These are phyloP conservation scores for Soucietia sequanensis DNA, from an alignment of 805 yeast genomes.

Conservation along the genomic window DNA sequence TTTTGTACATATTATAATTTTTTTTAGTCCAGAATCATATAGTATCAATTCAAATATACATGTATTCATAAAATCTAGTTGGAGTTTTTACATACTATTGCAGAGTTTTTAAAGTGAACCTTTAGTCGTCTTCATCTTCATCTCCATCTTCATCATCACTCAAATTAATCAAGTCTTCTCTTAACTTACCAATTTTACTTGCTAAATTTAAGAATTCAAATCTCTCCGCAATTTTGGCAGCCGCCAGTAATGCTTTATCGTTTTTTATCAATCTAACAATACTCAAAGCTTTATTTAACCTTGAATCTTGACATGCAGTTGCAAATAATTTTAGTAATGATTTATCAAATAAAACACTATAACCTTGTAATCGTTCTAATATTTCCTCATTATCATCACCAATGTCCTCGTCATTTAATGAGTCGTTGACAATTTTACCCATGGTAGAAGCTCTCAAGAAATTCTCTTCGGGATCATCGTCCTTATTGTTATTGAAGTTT, in stretches of 20 bases:
- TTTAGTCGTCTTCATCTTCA: neutral
- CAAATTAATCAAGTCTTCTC: constrained; percentile 24
- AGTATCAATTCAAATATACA: no score
- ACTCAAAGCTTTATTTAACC: constrained; percentile 64
- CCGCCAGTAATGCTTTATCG: constrained; percentile 81
- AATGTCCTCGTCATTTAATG: constrained; percentile 29
- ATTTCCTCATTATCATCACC: constrained; percentile 34
- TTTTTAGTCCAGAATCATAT: no score
- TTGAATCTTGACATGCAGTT: constrained; percentile 65
- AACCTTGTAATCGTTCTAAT: constrained; percentile 49
- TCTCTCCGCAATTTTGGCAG: constrained; percentile 79
- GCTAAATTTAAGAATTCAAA: constrained; percentile 37
- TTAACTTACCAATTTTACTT: constrained; percentile 32
- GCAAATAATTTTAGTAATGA: constrained; percentile 76
- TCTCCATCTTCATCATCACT: neutral
- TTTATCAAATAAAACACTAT: constrained; percentile 66
- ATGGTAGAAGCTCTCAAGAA: constrained; percentile 58
- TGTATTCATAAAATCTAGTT: neutral
- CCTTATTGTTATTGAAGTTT: constrained; percentile 13
- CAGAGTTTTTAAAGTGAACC: neutral
- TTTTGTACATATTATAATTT: no score
- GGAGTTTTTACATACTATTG: neutral
- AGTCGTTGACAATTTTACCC: constrained; percentile 62
- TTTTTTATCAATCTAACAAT: constrained; percentile 67
- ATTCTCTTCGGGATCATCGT: constrained; percentile 57